Percentiles rank a stretch among this genome's conserved stretches.
Conservation (phyloP, 2,329 filamentous ascomycete genomes). For the Colletotrichum graminicola region DNA sequence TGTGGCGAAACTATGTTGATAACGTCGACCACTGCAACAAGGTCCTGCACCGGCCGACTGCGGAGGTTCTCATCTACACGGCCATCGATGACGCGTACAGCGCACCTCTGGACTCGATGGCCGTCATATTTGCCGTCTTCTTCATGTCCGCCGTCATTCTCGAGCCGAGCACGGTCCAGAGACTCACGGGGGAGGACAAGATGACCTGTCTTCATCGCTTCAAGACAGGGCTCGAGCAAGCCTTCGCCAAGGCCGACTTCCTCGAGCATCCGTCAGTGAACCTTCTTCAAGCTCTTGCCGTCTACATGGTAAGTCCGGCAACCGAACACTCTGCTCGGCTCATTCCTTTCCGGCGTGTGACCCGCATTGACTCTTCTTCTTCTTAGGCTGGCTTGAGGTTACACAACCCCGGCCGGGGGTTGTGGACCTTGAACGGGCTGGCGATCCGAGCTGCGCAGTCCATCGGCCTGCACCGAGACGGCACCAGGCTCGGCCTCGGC, state of each 20-base stretch:
- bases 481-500: constrained; percentile 48
- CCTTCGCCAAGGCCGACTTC: constrained; percentile 55
- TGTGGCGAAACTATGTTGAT: constrained; percentile 50
- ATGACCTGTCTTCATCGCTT: constrained; percentile 46
- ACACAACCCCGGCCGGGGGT: constrained; percentile 51
- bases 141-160: constrained; percentile 59
- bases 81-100: constrained; percentile 47
- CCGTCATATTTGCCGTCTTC: constrained; percentile 64
- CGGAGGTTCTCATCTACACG: constrained; percentile 51
- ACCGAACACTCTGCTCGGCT: neutral
- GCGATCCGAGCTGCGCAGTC: constrained; percentile 61
- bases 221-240: constrained; percentile 53
- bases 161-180: constrained; percentile 51
- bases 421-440: constrained; percentile 58
- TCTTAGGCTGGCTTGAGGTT: constrained; percentile 49
- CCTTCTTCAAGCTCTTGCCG: constrained; percentile 52
- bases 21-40: constrained; percentile 49
- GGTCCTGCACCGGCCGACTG: constrained; percentile 48
- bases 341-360: too few species aligned
- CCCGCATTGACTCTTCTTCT: constrained; percentile 31
- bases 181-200: constrained; percentile 45
- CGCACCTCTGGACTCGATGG: constrained; percentile 48
- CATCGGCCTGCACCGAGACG: constrained; percentile 65
- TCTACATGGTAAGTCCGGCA: constrained; percentile 53
- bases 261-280: constrained; percentile 54